A percentile compares a stretch with the other conserved stretches of the same genome.
Evolutionary conservation across 768 basidiomycete genomes (phyloP).

Genomic region (Agrocybe praecox): DNA sequence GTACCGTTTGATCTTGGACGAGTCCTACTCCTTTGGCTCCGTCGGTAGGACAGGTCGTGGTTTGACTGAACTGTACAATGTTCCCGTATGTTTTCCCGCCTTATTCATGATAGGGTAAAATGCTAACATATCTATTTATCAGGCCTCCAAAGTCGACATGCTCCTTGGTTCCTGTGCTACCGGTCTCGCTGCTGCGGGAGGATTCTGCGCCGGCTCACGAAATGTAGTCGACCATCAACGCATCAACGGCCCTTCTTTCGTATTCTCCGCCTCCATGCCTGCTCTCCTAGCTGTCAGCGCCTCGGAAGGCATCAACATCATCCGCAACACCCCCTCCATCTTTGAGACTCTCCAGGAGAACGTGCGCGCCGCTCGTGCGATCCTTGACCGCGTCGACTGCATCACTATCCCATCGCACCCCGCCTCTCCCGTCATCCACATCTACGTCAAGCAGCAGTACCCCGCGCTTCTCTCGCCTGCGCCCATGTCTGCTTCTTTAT

Average conservation of each 20-base stretch:
- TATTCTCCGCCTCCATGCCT: slow-evolving; percentile 96
- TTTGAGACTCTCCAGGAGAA: slow-evolving; percentile 83
- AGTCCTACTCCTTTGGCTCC: slow-evolving; percentile 90
- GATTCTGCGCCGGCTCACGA: slow-evolving; percentile 91
- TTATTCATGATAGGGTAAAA: neutral
- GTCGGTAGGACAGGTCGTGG: slow-evolving; percentile 94
- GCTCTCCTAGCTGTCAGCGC: slow-evolving; percentile 86
- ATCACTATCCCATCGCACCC: slow-evolving; percentile 87
- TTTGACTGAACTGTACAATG: slow-evolving; percentile 91
- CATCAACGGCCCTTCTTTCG: slow-evolving; percentile 93
- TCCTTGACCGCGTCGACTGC: slow-evolving; percentile 80
- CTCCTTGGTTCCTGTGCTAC: slow-evolving; percentile 89
- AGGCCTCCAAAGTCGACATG: slow-evolving; percentile 93
- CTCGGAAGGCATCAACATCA: slow-evolving; percentile 81
- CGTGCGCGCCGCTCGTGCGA: slow-evolving; percentile 69
- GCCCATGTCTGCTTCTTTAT: slow-evolving; percentile 16
- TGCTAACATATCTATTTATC: neutral
- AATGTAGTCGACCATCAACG: slow-evolving; percentile 92
- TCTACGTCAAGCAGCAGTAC: slow-evolving; percentile 29
- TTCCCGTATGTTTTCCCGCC: slow-evolving; percentile 61
- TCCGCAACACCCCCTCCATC: slow-evolving; percentile 75
- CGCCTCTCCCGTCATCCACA: slow-evolving; percentile 87
- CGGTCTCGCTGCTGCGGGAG: slow-evolving; percentile 82
- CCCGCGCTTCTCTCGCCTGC: slow-evolving; percentile 7
- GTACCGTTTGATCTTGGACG: slow-evolving; percentile 93